Evolutionary conservation across 257 asterid genomes (phyloP).

Genomic region (Solanum pennellii): DNA sequence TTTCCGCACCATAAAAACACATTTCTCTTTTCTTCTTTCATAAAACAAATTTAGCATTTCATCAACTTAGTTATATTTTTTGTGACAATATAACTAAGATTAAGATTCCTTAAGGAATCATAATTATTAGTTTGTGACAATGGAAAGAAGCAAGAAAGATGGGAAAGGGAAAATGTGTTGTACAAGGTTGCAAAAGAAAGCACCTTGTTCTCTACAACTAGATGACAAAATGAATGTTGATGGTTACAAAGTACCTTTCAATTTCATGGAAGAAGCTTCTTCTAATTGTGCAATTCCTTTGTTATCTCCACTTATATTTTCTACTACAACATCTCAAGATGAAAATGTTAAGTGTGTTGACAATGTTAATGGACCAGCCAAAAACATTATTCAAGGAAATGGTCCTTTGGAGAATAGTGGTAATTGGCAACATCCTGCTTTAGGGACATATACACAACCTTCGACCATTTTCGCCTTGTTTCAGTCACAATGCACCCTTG

Average conservation of each 20-base stretch:
- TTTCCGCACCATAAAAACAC: slow-evolving; percentile 14
- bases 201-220: slow-evolving; percentile 12
- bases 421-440: slow-evolving; percentile 13
- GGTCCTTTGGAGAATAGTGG: not conserved
- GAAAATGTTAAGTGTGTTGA: not conserved
- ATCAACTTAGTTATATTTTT: not conserved
- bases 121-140: not conserved
- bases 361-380: not conserved
- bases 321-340: not conserved
- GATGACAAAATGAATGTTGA: not conserved
- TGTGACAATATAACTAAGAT: not conserved
- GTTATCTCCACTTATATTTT: slow-evolving; percentile 3
- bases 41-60: not conserved
- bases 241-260: not conserved
- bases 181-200: slow-evolving; percentile 20
- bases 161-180: not conserved
- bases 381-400: not conserved
- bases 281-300: slow-evolving; percentile 14
- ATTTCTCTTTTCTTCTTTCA: not conserved
- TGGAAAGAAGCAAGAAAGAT: slow-evolving; percentile 1
- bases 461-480: slow-evolving; percentile 6
- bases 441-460: slow-evolving; percentile 1
- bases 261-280: slow-evolving; percentile 4
- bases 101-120: not conserved
- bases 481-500: slow-evolving; percentile 8